Percentiles rank a stretch among this genome's conserved stretches.
Evolutionary conservation across 1,284 basidiomycete genomes (phyloP).

Genomic region (Pholiota adiposa): DNA sequence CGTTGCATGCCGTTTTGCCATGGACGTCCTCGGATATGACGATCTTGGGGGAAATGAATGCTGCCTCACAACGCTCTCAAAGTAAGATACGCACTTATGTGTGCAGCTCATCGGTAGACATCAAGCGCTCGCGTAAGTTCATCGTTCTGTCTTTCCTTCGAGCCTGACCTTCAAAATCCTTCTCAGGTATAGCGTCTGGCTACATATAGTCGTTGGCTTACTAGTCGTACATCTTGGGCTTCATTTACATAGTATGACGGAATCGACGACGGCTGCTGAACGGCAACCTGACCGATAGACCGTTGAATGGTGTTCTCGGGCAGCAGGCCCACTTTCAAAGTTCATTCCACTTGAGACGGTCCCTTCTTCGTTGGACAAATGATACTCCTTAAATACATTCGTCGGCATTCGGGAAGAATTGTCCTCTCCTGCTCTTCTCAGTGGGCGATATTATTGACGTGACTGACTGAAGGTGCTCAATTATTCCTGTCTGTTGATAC

Average conservation of each 20-base stretch:
- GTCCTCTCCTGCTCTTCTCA: not conserved
- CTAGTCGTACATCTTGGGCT: not conserved
- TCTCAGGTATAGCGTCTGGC: no score
- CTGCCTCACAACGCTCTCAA: not conserved
- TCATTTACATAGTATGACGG: not conserved
- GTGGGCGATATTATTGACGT: not conserved
- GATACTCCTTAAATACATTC: not conserved
- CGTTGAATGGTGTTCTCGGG: not conserved
- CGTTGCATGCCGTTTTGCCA: not conserved
- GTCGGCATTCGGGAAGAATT: not conserved
- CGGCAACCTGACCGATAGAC: not conserved
- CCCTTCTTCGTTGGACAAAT: not conserved
- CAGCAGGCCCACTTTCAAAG: not conserved
- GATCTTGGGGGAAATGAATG: no score
- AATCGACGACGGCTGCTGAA: not conserved
- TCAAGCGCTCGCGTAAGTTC: no score
- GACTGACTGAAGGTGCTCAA: not conserved
- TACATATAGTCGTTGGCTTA: no score
- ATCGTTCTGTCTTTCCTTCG: no score
- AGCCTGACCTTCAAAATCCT: no score
- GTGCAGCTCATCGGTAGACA: no score
- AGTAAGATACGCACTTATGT: no score
- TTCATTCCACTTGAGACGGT: not conserved
- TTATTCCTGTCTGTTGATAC: not conserved
- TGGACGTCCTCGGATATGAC: slow-evolving; percentile 16